A percentile compares a stretch with the other conserved stretches of the same genome.
Evolutionary conservation across 306 rosid species (phyloP).

Genomic region (Fragaria nilgerrensis): DNA sequence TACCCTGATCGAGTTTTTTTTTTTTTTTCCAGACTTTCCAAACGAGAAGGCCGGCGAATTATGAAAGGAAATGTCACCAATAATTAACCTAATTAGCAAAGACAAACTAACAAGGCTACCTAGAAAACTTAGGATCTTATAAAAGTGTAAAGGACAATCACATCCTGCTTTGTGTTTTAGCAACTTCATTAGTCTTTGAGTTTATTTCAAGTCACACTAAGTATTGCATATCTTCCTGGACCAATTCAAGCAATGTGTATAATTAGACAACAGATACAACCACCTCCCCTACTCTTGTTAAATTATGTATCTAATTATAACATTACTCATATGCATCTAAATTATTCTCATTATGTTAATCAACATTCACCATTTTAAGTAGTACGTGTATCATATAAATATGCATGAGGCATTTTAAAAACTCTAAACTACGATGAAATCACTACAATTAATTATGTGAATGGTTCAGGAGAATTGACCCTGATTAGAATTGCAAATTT

Average conservation of each 20-base stretch:
- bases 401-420: not conserved
- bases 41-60: not conserved
- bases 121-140: conserved; percentile 21
- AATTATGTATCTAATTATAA: not conserved
- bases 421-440: not conserved
- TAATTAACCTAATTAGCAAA: not conserved
- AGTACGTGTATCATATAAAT: not conserved
- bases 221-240: not conserved
- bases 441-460: not conserved
- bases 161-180: conserved; percentile 17
- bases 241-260: not conserved
- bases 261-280: conserved; percentile 13
- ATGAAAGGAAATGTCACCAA: conserved; percentile 5
- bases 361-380: not conserved
- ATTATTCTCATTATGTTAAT: not conserved
- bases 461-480: not conserved
- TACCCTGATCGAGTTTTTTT: not conserved
- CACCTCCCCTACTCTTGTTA: conserved; percentile 4
- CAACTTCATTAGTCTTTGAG: conserved; percentile 10
- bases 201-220: conserved; percentile 24
- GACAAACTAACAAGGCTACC: not conserved
- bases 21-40: not conserved
- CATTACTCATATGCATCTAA: not conserved
- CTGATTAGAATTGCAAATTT: not conserved
- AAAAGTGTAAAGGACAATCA: conserved; percentile 20